Percentiles rank a stretch among this genome's conserved stretches.
These are phyloP conservation scores for Suhomyces coccinellae DNA, from an alignment of 1,139 yeast species.

Conservation along the genomic window DNA sequence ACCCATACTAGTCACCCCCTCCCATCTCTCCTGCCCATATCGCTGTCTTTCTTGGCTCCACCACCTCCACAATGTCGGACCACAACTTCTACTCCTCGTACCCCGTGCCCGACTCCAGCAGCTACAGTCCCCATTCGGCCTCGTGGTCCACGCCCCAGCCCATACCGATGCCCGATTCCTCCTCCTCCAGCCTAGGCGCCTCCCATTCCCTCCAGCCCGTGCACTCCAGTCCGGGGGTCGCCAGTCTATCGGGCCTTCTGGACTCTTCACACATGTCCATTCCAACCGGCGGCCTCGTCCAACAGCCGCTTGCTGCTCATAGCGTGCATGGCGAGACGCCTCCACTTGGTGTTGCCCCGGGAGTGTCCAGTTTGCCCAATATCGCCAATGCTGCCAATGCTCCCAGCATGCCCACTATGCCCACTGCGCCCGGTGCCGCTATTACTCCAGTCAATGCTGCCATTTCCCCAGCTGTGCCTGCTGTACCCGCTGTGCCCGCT, in stretches of 20 bases:
- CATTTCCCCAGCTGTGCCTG: too few relatives aligned
- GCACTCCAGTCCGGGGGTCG: too few relatives aligned
- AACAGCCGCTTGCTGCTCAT: neutral
- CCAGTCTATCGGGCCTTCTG: neutral
- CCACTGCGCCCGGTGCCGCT: too few relatives aligned
- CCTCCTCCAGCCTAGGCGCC: neutral
- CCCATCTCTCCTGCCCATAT: neutral
- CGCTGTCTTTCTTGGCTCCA: neutral
- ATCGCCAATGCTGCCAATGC: too few relatives aligned
- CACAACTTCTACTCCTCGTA: neutral
- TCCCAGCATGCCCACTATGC: too few relatives aligned
- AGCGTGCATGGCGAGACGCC: too few relatives aligned
- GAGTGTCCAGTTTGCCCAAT: too few relatives aligned
- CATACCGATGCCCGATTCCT: neutral
- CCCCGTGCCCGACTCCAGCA: neutral
- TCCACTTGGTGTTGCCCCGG: too few relatives aligned
- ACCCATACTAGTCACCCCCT: too few relatives aligned
- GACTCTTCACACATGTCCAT: neutral
- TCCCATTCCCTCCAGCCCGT: too few relatives aligned
- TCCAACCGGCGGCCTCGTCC: neutral
- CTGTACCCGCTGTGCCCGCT: too few relatives aligned
- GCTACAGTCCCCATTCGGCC: neutral
- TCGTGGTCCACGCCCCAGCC: neutral
- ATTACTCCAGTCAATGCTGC: too few relatives aligned
- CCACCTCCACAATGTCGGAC: neutral